Base-by-base conservation (phyloP, 257 asterid genomes). In the Forsythia viridissima region DNA sequence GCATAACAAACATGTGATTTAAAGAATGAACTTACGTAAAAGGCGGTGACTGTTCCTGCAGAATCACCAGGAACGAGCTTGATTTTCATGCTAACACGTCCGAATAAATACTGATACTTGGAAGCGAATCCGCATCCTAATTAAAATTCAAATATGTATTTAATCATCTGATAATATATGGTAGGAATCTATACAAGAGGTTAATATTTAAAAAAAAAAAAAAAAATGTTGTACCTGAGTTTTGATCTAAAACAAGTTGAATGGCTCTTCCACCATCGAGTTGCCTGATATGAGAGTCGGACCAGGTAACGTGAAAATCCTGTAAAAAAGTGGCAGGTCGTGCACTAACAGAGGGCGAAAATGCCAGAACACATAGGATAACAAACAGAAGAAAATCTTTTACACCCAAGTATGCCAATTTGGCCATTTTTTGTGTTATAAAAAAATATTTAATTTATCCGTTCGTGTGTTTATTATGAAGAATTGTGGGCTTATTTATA, bases 191-290 rank as follows among this genome's bases (percentile, higher is more conserved):
- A 59, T 59, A 59, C 12, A 59, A 59, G 37, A 59, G 11, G 1
- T 6, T 5, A n/a, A 59, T 52, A 15, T 18, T 7, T 4, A 12
- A 43, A 43, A 12, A 43, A 1, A 43, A 43, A 67, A 39, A 24
- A 3, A 15, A 70, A 16, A 30, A 38, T 18, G 2, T 3, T 3
- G 13, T 72, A 87, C 98, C 97, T 65, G 98, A 92, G 61, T 55
- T 88, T 51, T 72, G 97, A 75, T 94, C 98, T 16, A 94, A 92
- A 81, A 84, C 42, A 40, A 94, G 97, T 48, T 92, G 98, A 77
- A 94, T 87, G 76, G 95, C 92, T 42, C 77, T 80, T 42, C 98
- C 98, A 0, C 97, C 97, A 2, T 87, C 88, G 16, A 92, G 46
- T 73, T 90, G 95, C 52, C 89, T 87, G 76, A 94, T 80, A 85